These are phyloP conservation scores for Dillenia suffruticosa DNA, from an alignment of 164 flowering plant genomes.

Conservation along the genomic window DNA sequence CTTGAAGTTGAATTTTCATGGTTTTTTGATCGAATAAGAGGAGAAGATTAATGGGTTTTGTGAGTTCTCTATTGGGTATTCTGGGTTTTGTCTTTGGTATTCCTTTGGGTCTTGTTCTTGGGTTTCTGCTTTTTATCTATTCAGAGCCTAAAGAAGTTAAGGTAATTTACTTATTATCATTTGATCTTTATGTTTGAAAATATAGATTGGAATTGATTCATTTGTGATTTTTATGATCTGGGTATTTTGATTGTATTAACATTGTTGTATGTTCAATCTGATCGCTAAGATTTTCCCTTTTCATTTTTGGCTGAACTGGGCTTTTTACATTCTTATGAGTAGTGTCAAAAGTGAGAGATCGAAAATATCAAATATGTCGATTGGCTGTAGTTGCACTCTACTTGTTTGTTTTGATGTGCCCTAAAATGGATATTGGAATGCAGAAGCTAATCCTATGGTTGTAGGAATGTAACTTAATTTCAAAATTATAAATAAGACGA, in stretches of 20 bases:
- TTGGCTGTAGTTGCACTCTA: no score
- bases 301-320: background rate
- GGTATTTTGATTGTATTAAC: background rate
- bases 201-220: background rate
- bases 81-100: constrained; percentile 46
- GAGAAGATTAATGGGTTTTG: constrained; percentile 29
- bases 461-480: no score
- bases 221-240: background rate
- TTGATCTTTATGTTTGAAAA: background rate
- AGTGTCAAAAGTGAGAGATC: no score
- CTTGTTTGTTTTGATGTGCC: no score
- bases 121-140: constrained; percentile 46
- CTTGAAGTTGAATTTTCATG: no score
- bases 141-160: constrained; percentile 29
- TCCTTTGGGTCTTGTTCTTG: constrained; percentile 38
- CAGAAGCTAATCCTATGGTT: no score
- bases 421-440: no score
- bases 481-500: no score
- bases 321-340: background rate
- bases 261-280: background rate
- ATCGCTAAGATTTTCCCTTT: background rate
- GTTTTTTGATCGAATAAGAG: background rate
- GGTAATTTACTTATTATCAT: constrained; percentile 16
- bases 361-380: no score
- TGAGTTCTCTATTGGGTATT: constrained; percentile 32